Evolutionary conservation across 176 grass and related monocot species (phyloP).

Genomic region (Dendrocalamus sinicus): DNA sequence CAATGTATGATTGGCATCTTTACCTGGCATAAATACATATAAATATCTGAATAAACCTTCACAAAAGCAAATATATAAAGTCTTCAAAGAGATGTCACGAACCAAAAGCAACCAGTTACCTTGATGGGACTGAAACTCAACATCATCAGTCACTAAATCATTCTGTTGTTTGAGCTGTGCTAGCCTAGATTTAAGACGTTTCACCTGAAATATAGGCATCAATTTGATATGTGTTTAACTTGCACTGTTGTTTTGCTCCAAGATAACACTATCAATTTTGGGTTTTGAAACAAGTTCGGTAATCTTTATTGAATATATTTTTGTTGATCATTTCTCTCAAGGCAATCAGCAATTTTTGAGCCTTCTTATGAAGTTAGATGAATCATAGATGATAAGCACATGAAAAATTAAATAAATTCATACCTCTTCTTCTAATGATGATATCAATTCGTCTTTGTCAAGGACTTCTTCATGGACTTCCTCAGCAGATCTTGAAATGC

Average conservation of each 20-base stretch:
- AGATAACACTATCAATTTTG: slow-evolving; percentile 26
- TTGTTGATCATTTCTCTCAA: neutral
- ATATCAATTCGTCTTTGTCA: slow-evolving; percentile 68
- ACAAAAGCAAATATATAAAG: neutral
- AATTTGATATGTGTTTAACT: slow-evolving; percentile 31
- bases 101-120: slow-evolving; percentile 55
- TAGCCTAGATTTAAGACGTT: slow-evolving; percentile 71
- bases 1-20: slow-evolving; percentile 50
- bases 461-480: slow-evolving; percentile 40
- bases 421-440: slow-evolving; percentile 87
- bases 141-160: slow-evolving; percentile 36
- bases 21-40: slow-evolving; percentile 53
- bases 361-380: slow-evolving; percentile 9
- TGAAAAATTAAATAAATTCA: slow-evolving; percentile 28
- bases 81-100: slow-evolving; percentile 34
- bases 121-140: slow-evolving; percentile 57
- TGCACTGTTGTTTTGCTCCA: neutral
- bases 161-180: slow-evolving; percentile 54
- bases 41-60: slow-evolving; percentile 39
- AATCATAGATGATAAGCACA: slow-evolving; percentile 24
- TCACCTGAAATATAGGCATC: slow-evolving; percentile 64
- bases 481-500: slow-evolving; percentile 41
- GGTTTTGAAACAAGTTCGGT: slow-evolving; percentile 15
- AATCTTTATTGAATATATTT: slow-evolving; percentile 15
- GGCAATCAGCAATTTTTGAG: slow-evolving; percentile 4